Evolutionary conservation across 176 grass and related monocot species (phyloP).

Genomic region (Dendrocalamus sinicus): DNA sequence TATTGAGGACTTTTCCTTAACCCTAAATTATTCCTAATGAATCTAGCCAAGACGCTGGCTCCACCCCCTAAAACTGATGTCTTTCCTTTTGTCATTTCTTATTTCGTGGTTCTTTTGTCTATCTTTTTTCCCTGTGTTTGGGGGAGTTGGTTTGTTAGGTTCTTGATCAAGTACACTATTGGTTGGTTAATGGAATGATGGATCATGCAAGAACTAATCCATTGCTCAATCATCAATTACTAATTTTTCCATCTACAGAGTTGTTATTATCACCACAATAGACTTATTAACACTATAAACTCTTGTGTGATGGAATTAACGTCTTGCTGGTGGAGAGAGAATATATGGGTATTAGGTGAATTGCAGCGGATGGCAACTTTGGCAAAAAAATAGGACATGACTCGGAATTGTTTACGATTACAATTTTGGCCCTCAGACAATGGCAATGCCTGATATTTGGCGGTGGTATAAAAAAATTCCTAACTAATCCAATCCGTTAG

Average conservation of each 20-base stretch:
- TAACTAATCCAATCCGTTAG: neutral
- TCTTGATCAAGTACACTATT: neutral
- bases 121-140: neutral
- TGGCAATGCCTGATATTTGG: neutral
- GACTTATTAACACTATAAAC: neutral
- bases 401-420: neutral
- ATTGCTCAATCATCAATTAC: neutral
- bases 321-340: neutral
- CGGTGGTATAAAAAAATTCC: neutral
- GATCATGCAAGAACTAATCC: neutral
- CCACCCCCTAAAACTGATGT: neutral
- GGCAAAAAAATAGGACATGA: neutral
- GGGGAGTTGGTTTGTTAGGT: neutral
- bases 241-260: neutral
- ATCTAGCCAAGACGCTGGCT: neutral
- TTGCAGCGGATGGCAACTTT: neutral
- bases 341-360: neutral
- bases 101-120: neutral
- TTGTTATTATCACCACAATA: neutral
- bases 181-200: neutral
- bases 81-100: neutral
- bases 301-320: neutral
- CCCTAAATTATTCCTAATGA: slow-evolving; percentile 4
- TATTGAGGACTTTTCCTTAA: neutral
- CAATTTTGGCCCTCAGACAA: neutral